These are phyloP conservation scores for Aspergillus avenaceus DNA, from an alignment of 495 filamentous ascomycete species.

Conservation along the genomic window DNA sequence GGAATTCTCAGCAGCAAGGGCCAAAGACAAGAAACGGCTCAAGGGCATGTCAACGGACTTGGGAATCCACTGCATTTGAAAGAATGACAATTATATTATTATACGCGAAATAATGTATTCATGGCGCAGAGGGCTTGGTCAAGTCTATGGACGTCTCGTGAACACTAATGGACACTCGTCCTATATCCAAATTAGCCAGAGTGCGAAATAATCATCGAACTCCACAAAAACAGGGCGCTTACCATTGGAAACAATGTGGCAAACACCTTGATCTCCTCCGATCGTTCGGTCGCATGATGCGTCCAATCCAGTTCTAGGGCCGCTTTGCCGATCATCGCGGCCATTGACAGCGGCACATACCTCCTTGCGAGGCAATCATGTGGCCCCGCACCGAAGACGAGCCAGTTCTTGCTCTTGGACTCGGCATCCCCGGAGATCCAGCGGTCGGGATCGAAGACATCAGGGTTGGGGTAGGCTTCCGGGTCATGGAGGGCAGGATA, in stretches of 20 bases:
- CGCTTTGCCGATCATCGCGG: conserved; percentile 83
- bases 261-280: conserved; percentile 93
- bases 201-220: conserved; percentile 12
- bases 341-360: conserved; percentile 82
- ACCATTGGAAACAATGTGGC: conserved; percentile 93
- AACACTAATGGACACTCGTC: conserved; percentile 65
- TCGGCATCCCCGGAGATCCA: conserved; percentile 89
- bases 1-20: too few relatives aligned
- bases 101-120: too few relatives aligned
- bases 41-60: too few relatives aligned
- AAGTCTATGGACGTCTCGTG: conserved; percentile 28
- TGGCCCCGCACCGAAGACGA: conserved; percentile 88
- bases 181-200: conserved; percentile 14
- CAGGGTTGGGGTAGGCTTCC: conserved; percentile 78
- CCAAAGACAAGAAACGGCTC: too few relatives aligned
- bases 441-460: conserved; percentile 76
- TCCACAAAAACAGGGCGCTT: too few relatives aligned
- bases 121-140: too few relatives aligned
- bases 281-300: conserved; percentile 69
- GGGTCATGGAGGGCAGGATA: conserved; percentile 88
- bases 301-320: conserved; percentile 78
- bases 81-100: too few relatives aligned
- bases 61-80: too few relatives aligned
- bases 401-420: conserved; percentile 87
- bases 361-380: conserved; percentile 91